phyloP scores from a whole-genome alignment of 352 stramenopile genomes.

The Pythium rhizo-oryzae region DNA sequence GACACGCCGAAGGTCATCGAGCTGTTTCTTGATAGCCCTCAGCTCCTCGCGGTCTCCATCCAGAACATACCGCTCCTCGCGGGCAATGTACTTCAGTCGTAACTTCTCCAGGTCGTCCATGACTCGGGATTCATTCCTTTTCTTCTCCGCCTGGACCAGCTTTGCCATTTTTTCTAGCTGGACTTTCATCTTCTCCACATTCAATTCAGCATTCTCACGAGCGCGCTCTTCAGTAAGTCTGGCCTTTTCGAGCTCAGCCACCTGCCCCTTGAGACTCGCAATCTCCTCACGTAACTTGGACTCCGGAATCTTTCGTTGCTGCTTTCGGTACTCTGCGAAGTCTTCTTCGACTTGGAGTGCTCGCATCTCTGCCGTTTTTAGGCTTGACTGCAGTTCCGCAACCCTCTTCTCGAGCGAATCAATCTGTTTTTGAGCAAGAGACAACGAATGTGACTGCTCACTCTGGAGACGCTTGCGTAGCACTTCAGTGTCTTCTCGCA shows the following conservation, averaged over 20 bases:
- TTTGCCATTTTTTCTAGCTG: slow-evolving; percentile 66
- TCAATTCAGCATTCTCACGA: slow-evolving; percentile 41
- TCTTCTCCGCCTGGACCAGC: slow-evolving; percentile 63
- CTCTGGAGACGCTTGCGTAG: slow-evolving; percentile 58
- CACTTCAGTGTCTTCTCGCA: slow-evolving; percentile 60
- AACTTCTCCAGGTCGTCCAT: slow-evolving; percentile 81
- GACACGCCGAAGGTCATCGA: slow-evolving; percentile 70
- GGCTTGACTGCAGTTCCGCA: slow-evolving; percentile 41
- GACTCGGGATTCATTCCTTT: slow-evolving; percentile 62
- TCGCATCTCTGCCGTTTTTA: slow-evolving; percentile 49
- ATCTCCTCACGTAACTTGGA: slow-evolving; percentile 75
- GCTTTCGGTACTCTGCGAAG: slow-evolving; percentile 67
- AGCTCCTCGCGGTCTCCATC: slow-evolving; percentile 82
- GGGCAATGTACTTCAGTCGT: slow-evolving; percentile 76
- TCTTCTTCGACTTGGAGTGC: slow-evolving; percentile 63
- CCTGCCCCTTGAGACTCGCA: slow-evolving; percentile 48
- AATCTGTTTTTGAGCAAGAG: slow-evolving; percentile 57
- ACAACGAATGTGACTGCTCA: slow-evolving; percentile 60
- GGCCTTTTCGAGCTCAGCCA: slow-evolving; percentile 67
- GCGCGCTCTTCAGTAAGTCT: slow-evolving; percentile 45
- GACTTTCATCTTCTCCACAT: slow-evolving; percentile 40
- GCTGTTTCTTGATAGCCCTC: slow-evolving; percentile 78
- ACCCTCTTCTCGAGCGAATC: slow-evolving; percentile 55
- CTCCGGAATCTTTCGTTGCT: slow-evolving; percentile 79
- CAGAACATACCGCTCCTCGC: slow-evolving; percentile 79